Evolutionary conservation across 352 stramenopile genomes (phyloP).

Genomic region (Aphanomyces astaci): DNA sequence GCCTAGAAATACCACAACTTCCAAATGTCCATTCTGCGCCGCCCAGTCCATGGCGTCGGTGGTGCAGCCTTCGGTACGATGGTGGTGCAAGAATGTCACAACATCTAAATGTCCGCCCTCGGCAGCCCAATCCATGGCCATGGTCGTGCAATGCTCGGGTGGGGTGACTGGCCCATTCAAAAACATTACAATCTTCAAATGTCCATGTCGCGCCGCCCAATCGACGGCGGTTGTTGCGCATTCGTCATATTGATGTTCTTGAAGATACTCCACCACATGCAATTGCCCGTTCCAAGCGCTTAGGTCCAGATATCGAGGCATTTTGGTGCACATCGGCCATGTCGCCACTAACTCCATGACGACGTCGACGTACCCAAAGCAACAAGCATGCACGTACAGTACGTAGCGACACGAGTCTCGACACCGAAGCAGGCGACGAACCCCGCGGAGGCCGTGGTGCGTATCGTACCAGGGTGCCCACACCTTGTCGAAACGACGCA

Average conservation of each 20-base stretch:
- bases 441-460: neutral
- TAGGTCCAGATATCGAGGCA: neutral
- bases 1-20: conserved; percentile 19
- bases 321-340: neutral
- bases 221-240: neutral
- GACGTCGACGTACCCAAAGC: neutral
- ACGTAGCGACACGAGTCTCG: neutral
- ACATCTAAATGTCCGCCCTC: conserved; percentile 54
- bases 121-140: conserved; percentile 71
- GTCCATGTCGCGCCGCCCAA: conserved; percentile 5
- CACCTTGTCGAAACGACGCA: neutral
- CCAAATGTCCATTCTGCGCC: conserved; percentile 8
- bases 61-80: conserved; percentile 24
- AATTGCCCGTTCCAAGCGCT: conserved; percentile 10
- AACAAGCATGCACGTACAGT: neutral
- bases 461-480: neutral
- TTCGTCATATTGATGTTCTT: conserved; percentile 5
- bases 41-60: conserved; percentile 23
- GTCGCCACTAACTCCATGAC: neutral
- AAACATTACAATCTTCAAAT: neutral
- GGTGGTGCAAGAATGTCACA: conserved; percentile 31
- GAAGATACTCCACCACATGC: conserved; percentile 7
- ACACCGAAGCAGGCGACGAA: neutral
- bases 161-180: conserved; percentile 1
- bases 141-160: conserved; percentile 39